Percentiles rank a stretch among this genome's conserved stretches.
These are phyloP conservation scores for Lyophyllum atratum DNA, from an alignment of 768 basidiomycete species.

Conservation along the genomic window DNA sequence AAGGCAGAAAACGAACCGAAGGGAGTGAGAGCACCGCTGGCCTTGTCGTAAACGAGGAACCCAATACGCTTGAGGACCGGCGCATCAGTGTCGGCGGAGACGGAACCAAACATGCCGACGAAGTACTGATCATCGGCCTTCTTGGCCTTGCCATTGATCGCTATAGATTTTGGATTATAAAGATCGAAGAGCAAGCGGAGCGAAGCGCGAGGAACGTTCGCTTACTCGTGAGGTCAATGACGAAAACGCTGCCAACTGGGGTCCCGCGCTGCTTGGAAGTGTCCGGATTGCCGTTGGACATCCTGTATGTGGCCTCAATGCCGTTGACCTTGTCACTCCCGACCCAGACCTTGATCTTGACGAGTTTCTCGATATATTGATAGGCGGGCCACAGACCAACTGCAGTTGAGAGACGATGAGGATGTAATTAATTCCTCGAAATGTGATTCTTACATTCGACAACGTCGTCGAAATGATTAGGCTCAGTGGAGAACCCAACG, in stretches of 20 bases:
- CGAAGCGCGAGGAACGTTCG: neutral
- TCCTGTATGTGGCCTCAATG: neutral
- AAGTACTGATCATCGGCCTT: neutral
- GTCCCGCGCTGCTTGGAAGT: neutral
- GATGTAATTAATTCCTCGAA: neutral
- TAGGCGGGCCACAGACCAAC: neutral
- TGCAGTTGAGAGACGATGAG: neutral
- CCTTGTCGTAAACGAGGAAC: neutral
- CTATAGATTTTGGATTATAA: neutral
- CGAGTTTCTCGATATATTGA: neutral
- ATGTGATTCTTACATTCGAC: neutral
- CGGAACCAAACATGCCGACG: neutral
- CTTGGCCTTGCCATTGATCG: neutral
- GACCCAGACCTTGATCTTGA: neutral
- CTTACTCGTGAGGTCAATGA: neutral
- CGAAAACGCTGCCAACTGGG: neutral
- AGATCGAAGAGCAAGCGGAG: neutral
- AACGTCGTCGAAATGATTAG: neutral
- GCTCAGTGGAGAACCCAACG: neutral
- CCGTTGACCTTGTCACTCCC: neutral
- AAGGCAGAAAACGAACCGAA: neutral
- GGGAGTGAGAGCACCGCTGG: neutral
- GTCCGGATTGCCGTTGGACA: neutral
- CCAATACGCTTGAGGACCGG: neutral
- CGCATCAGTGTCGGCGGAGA: neutral